Conservation (phyloP, 306 rosid species). For the Quercus ilex region DNA sequence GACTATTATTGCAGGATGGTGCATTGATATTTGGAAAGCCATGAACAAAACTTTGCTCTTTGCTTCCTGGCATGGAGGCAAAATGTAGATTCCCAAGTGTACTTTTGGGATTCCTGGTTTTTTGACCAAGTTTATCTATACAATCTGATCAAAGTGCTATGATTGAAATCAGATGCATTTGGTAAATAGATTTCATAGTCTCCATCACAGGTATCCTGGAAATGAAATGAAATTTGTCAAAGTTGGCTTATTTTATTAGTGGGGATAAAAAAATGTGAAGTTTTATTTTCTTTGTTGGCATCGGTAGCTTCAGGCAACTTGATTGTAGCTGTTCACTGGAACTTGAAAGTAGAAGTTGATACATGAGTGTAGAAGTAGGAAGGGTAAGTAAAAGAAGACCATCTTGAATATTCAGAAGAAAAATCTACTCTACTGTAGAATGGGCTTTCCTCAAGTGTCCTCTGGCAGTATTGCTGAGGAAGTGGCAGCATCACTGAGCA, state of each 20-base stretch:
- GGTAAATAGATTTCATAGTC: not conserved
- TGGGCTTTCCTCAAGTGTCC: slow-evolving; percentile 70
- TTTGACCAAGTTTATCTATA: not conserved
- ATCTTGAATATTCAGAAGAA: slow-evolving; percentile 24
- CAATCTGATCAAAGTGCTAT: not conserved
- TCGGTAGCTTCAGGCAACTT: slow-evolving; percentile 5
- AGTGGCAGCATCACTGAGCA: slow-evolving; percentile 47
- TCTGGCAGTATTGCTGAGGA: slow-evolving; percentile 57
- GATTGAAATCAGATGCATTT: not conserved
- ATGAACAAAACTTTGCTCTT: not conserved
- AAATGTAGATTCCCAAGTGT: not conserved
- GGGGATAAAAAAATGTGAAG: slow-evolving; percentile 6
- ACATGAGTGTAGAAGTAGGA: not conserved
- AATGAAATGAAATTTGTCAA: slow-evolving; percentile 12
- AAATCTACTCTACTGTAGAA: slow-evolving; percentile 19
- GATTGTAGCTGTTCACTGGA: slow-evolving; percentile 10
- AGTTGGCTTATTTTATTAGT: slow-evolving; percentile 7
- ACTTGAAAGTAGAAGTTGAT: slow-evolving; percentile 12
- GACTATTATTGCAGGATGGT: slow-evolving; percentile 25
- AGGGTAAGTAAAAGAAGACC: slow-evolving; percentile 6
- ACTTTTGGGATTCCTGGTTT: not conserved
- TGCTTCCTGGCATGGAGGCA: not conserved
- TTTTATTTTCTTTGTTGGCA: slow-evolving; percentile 6
- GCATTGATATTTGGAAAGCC: slow-evolving; percentile 14
- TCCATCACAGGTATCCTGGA: not conserved